Conservation (phyloP, 1,139 yeast genomes). For the Casaregolazyma suthepensis region DNA sequence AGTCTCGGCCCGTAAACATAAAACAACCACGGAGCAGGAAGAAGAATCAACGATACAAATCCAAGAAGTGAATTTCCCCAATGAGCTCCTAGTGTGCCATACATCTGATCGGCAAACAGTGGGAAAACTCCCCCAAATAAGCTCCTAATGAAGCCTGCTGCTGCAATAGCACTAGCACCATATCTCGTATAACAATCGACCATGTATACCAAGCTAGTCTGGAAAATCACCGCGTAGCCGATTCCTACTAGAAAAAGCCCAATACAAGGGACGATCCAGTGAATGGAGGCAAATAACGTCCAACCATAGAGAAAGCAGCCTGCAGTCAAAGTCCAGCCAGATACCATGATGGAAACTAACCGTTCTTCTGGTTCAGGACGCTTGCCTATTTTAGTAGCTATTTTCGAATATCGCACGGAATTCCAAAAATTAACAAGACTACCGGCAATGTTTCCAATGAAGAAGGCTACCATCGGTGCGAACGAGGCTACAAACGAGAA, state of each 20-base stretch:
- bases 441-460: conserved; percentile 53
- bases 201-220: conserved; percentile 53
- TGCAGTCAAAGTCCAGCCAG: conserved; percentile 49
- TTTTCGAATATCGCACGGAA: conserved; percentile 32
- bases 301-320: conserved; percentile 76
- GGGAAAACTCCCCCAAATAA: conserved; percentile 73
- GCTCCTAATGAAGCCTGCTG: conserved; percentile 66
- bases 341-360: conserved; percentile 45
- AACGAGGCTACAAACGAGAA: conserved; percentile 44
- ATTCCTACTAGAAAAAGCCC: conserved; percentile 59
- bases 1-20: conserved; percentile 49
- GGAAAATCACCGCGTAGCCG: conserved; percentile 56
- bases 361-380: conserved; percentile 54
- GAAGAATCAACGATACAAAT: conserved; percentile 48
- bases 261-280: conserved; percentile 69
- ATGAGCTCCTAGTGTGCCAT: conserved; percentile 45
- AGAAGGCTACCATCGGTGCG: conserved; percentile 51
- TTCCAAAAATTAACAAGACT: conserved; percentile 37
- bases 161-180: conserved; percentile 79
- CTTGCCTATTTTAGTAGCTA: conserved; percentile 35
- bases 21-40: conserved; percentile 63
- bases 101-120: conserved; percentile 58
- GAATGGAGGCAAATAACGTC: conserved; percentile 51
- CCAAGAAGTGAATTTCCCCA: conserved; percentile 63
- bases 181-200: conserved; percentile 56